Base-by-base conservation (phyloP, 352 stramenopile genomes). In the Phytophthora uliginosa region DNA sequence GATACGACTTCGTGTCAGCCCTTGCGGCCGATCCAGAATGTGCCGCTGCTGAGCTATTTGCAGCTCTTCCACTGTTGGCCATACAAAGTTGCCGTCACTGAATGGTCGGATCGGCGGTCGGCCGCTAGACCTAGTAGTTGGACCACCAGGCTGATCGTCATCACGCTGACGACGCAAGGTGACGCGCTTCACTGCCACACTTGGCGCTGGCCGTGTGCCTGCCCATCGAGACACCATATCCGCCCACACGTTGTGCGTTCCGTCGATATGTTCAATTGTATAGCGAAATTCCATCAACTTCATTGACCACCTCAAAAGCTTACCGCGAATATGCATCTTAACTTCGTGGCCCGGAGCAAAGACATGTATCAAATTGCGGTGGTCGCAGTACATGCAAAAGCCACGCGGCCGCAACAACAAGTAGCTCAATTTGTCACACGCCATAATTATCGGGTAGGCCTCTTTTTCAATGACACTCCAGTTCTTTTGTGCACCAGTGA, bases 61-160 rank as follows among this genome's bases (percentile, higher is more conserved):
- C 5, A 63, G 47, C n/a, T 42, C 47, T 26, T 51, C 48, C 7
- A 40, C 13, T 13, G 66, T 64, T 62, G 63, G 59, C 51, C 59
- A 68, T 6, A 58, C 58, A 38, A 69, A 69, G 15, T 69, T 58
- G 6, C 63, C 63, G 9, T 71, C 63, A 60, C 48, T 58, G 31
- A 71, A 71, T 22, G 54, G 55, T 18, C 63, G 54, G 26, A 65
- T 75, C 20, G 51, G 51, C n/a, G n/a, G 3, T 5, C 15, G 51
- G 34, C 20, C 20, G 3, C 7, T 55, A n/a, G 13, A 15, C 7
- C 8, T 28, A 7, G 8, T 34, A 24, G 3, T 36, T 12, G 26
- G 0, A 0, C 33, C 26, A 53, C 4, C 5, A 10, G 28, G 3
- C 13, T 24, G 4, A 1, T 56, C 24, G 47, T 34, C 33, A 10